Evolutionary conservation across 2,329 filamentous ascomycete genomes (phyloP).

Genomic region (Diplodia corticola): DNA sequence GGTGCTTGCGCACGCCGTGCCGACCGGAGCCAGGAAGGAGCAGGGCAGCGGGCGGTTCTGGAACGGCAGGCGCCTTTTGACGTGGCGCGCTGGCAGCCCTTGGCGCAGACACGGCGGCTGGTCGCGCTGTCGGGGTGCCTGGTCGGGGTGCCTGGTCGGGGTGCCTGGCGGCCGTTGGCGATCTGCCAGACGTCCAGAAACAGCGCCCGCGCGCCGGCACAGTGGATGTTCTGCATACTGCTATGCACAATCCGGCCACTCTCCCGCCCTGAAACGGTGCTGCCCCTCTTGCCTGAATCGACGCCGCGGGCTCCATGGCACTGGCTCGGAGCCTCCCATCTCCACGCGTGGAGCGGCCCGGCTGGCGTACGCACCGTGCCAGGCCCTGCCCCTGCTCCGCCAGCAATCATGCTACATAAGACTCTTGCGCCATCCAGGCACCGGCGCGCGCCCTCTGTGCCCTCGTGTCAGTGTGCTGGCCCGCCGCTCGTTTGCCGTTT

Average conservation of each 20-base stretch:
- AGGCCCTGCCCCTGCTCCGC: constrained; percentile 6
- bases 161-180: neutral
- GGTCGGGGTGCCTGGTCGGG: neutral
- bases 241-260: constrained; percentile 10
- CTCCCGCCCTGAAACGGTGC: constrained; percentile 15
- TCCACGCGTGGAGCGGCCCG: constrained; percentile 19
- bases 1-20: neutral
- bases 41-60: neutral
- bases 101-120: too few relatives aligned
- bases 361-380: neutral
- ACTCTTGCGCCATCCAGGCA: constrained; percentile 16
- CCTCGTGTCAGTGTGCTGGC: constrained; percentile 1
- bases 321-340: neutral
- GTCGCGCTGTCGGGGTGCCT: neutral
- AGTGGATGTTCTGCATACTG: constrained; percentile 14
- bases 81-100: constrained; percentile 6
- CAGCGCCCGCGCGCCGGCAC: constrained; percentile 6
- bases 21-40: too few relatives aligned
- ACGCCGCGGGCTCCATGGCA: neutral
- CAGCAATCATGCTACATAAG: constrained; percentile 1
- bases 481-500: constrained; percentile 15
- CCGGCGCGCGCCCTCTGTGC: neutral
- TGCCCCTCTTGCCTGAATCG: constrained; percentile 19
- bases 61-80: constrained; percentile 14
- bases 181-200: neutral